Conservation (phyloP, 2,329 filamentous ascomycete genomes). For the Periconia digitata region DNA sequence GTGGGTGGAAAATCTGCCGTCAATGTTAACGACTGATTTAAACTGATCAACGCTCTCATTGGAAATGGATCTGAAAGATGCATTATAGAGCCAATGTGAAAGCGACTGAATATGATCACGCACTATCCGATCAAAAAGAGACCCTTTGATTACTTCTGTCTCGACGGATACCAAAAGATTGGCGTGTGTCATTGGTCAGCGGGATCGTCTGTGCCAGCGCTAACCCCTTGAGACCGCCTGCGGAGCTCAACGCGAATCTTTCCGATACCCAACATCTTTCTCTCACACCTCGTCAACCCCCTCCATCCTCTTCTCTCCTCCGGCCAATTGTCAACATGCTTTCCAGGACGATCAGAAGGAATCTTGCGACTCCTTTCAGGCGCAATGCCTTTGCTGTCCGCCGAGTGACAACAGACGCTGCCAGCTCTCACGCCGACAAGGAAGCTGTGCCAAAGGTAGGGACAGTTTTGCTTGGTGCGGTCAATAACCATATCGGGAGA, state of each 20-base stretch:
- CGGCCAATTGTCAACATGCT: conserved; percentile 37
- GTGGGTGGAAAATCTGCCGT: too few relatives aligned
- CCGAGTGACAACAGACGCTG: conserved; percentile 92
- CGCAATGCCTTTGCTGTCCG: conserved; percentile 52
- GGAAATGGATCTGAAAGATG: too few relatives aligned
- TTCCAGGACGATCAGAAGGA: conserved; percentile 44
- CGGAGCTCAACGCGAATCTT: conserved; percentile 21
- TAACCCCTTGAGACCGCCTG: too few relatives aligned
- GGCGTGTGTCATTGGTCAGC: not conserved
- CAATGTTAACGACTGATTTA: too few relatives aligned
- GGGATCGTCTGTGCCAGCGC: too few relatives aligned
- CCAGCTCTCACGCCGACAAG: conserved; percentile 85
- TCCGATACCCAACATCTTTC: conserved; percentile 22
- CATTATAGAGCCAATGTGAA: too few relatives aligned
- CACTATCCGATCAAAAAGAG: too few relatives aligned
- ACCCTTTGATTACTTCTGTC: not conserved
- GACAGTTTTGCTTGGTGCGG: conserved; percentile 12
- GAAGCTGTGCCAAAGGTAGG: conserved; percentile 67
- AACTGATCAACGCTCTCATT: too few relatives aligned
- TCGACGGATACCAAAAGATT: not conserved
- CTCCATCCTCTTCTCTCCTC: conserved; percentile 23
- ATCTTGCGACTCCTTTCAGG: conserved; percentile 42
- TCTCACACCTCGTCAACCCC: conserved; percentile 12
- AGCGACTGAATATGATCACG: too few relatives aligned
- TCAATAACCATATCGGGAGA: not conserved